Base-by-base conservation (phyloP, 1,284 basidiomycete species). In the Puccinia novopanici region DNA sequence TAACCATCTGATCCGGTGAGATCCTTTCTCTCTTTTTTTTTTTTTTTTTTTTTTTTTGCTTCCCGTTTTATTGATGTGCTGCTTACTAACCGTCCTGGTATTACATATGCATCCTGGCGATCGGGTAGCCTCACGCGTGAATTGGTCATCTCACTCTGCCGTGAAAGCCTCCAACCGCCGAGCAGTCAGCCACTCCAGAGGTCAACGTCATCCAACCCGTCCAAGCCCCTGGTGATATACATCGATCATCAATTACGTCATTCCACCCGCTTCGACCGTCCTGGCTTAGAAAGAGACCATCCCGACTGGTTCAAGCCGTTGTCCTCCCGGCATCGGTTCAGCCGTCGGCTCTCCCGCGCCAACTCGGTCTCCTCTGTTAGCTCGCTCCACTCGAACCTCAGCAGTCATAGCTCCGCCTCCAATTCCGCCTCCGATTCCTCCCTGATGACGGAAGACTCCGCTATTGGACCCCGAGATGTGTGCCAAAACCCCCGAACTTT, bases 381-480 rank as follows among this genome's bases (percentile, higher is more conserved):
- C 40, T 74, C 72, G 3, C 17, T 54, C 52, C 48, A n/a, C 0
- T 63, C 52, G 22, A 65, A 40, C 80, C 61, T 13, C 63, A 82
- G 57, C 73, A 68, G 67, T 73, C 54, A 76, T 68, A 19, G 79
- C 55, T 71, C 68, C 34, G 24, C 37, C 15, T 54, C 40, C 54
- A 42, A 52, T 22, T 52, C 52, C 50, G 40, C 57, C 13, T 90
- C 0, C 82, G 89, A 13, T 88, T 90, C 8, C 90, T 90, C 0
- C 81, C 88, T 61, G 90, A 91, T 70, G 91, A 95, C 81, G 97
- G 97, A 8, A 95, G 98, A 85, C 88, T 99, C 72, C 89, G 97
- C 67, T 99, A 96, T 86, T 99, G 97, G 97, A 98, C 95, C 0
- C 92, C 81, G 93, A 93, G 75, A 97, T 99, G 95, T 99, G 97